phyloP scores from a whole-genome alignment of 2,329 filamentous ascomycete genomes.

The Pyricularia pennisetigena region DNA sequence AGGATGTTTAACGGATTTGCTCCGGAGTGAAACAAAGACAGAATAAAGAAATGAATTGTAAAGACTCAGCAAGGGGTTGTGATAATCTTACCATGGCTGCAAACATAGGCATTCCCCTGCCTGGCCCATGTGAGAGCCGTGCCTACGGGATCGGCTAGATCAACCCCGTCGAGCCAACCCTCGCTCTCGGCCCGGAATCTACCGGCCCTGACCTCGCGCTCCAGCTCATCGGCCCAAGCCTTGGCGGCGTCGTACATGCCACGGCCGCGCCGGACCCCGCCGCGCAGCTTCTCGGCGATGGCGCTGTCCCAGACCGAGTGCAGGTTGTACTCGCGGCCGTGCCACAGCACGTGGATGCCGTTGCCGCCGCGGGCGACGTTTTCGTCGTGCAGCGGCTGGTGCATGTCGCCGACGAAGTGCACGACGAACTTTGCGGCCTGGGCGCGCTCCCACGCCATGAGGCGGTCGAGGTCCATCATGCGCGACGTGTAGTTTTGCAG shows the following conservation, averaged over 20 bases:
- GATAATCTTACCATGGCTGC: conserved; percentile 43
- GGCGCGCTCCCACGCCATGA: conserved; percentile 35
- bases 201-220: conserved; percentile 42
- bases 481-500: conserved; percentile 51
- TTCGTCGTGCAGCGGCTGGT: conserved; percentile 59
- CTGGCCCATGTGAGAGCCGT: conserved; percentile 55
- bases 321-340: conserved; percentile 48
- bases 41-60: not conserved
- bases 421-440: conserved; percentile 58
- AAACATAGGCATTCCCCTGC: conserved; percentile 54
- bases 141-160: conserved; percentile 39
- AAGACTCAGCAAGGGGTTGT: not conserved
- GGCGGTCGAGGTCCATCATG: conserved; percentile 29
- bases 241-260: conserved; percentile 38
- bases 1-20: conserved; percentile 13
- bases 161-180: conserved; percentile 47
- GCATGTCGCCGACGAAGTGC: conserved; percentile 62
- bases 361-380: conserved; percentile 58
- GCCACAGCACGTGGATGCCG: conserved; percentile 53
- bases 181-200: conserved; percentile 39
- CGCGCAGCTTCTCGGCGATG: conserved; percentile 56
- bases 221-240: conserved; percentile 44
- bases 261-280: conserved; percentile 37
- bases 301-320: conserved; percentile 66
- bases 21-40: not conserved